Evolutionary conservation across 164 flowering plant species (phyloP), one percentile per base, ranked within the genome.

Genomic region (Aristolochia contorta): DNA sequence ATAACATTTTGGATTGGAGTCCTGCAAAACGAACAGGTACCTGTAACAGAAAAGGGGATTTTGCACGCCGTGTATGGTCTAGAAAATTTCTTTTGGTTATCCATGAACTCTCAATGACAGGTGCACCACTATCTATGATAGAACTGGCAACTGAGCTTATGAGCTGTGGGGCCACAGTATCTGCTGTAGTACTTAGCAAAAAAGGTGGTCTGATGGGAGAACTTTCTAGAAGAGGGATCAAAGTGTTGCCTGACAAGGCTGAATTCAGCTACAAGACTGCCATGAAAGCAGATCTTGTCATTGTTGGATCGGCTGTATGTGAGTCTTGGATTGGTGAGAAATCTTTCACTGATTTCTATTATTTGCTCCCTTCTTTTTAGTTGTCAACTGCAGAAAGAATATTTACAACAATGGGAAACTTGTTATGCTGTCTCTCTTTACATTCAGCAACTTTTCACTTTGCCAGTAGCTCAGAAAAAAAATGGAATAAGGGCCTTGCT

Each of bases 261-360:
- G 85, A 82, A 10, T 59, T 76, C 53, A 94, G 99, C 77, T 86
- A 78, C 76, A 91, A 89, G 77, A 72, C 82, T 54, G 87, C 97
- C 65, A 86, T 83, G 88, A 94, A 83, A 72, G 85, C 97, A 37
- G 93, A 91, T 79, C 88, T 94, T 56, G 80, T 94, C 48, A 89
- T 94, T 63, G 97, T 97, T 16, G 99, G 99, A 65, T 91, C 97
- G n/a, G 96, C 97, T 41, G 87, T 85, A 49, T 94, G 96, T 78
- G 82, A 96, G 61, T 76, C 86, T 51, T 94, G 99, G 99, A 91
- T 93, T 43, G 97, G 99, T 93, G 55, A 82, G 91, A 43, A 71
- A 47, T 64, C 33, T 63, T 73, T 25, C 33, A 18, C 2, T 54
- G 16, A 41, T 41, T 16, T 61, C 43, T 53, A 5, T 16, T 37